Base-by-base conservation (phyloP, 108 stramenopile species). In the Skeletonema costatum region DNA sequence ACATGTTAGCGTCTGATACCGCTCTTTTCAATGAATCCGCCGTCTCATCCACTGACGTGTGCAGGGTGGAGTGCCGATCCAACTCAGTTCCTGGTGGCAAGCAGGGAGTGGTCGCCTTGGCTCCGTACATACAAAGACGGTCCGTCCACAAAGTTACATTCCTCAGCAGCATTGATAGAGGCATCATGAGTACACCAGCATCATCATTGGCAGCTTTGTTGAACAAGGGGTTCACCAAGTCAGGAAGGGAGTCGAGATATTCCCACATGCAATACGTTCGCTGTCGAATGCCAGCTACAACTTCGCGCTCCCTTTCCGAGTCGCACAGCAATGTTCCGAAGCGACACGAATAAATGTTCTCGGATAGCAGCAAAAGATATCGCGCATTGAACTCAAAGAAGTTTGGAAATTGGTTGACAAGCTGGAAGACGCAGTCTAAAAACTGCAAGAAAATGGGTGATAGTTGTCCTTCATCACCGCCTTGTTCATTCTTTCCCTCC, bases 381-480 rank as follows among this genome's bases (percentile, higher is more conserved):
- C 76, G 73, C 5, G 86, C 63, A 72, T 86, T 97, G 82, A 96
- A 97, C 72, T 98, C 96, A 66, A 97, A 97, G 58, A 69, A 85
- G 42, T 89, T 82, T 9, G 98, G 98, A 60, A 87, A 95, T 70
- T 95, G 95, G 70, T 87, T 70, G 17, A 96, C 81, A 16, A 99
- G 73, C 86, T 99, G 98, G 76, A 87, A 98, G 32, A 97, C 93
- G 74, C 94, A 97, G 83, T 99, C 99, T 59, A 99, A 66, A 74
- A 99, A 99, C 85, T 99, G 99, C 33, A 99, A 30, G 76, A 99
- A 99, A 58, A 99, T 91, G 38, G 99, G 99, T 42, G 97, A 94
- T 4, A 92, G 76, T 71, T 99, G 97, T 19, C 95, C 88, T 66
- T 94, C 95, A 61, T 92, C 86, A 16, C 84, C 87, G 29, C 76